Conservation (phyloP, 2,329 filamentous ascomycete genomes). For the Stemphylium beticola region DNA sequence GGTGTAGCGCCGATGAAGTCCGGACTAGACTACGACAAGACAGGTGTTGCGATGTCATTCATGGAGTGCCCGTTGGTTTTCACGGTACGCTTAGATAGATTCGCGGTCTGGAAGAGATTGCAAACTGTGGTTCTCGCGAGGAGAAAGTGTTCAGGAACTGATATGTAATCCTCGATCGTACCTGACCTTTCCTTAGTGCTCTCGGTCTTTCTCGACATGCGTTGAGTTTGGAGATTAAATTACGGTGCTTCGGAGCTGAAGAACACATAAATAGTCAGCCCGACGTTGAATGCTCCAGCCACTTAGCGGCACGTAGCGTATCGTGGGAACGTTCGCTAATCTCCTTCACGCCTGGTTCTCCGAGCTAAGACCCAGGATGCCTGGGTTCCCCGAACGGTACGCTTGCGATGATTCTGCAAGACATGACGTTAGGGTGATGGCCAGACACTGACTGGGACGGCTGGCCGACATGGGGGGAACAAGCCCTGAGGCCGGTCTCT, state of each 20-base stretch:
- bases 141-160: no score
- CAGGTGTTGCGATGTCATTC: background rate
- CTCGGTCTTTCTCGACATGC: background rate
- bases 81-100: slow-evolving; percentile 6
- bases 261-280: background rate
- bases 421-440: slow-evolving; percentile 11
- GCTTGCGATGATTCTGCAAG: slow-evolving; percentile 5
- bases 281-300: background rate
- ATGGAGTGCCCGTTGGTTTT: background rate
- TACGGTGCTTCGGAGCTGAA: background rate
- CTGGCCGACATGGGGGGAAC: slow-evolving; percentile 4
- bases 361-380: background rate
- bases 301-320: background rate
- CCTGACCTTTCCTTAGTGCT: no score
- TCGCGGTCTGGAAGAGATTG: background rate
- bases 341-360: background rate
- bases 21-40: background rate
- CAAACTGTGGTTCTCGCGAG: background rate
- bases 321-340: slow-evolving; percentile 4
- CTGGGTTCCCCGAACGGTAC: slow-evolving; percentile 2
- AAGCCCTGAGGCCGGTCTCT: background rate
- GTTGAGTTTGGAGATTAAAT: background rate
- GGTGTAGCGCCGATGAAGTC: background rate
- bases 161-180: no score
- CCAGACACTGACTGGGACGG: slow-evolving; percentile 3